Evolutionary conservation across 1,139 yeast species (phyloP).

Genomic region (Candida sanyaensis): DNA sequence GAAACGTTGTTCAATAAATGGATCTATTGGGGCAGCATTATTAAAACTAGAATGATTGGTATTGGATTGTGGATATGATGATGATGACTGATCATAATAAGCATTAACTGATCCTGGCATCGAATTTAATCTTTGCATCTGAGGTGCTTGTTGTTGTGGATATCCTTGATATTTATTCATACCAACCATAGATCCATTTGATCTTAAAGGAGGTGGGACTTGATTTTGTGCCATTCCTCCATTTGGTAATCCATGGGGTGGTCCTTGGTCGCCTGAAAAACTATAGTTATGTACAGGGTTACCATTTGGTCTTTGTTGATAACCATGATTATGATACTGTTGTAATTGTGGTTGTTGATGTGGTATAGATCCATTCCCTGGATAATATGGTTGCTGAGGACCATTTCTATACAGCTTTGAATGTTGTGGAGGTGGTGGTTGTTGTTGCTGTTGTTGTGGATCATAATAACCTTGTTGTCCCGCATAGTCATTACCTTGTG

Average conservation of each 20-base stretch:
- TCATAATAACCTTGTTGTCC: background rate
- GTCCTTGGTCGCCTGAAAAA: slow-evolving; percentile 26
- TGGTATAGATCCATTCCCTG: slow-evolving; percentile 1
- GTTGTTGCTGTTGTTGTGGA: slow-evolving; percentile 16
- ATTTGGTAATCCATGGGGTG: slow-evolving; percentile 41
- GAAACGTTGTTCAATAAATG: slow-evolving; percentile 27
- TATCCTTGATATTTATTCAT: slow-evolving; percentile 13
- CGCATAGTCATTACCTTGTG: background rate
- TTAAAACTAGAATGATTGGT: slow-evolving; percentile 12
- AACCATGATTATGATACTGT: slow-evolving; percentile 1
- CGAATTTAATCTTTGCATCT: slow-evolving; percentile 13
- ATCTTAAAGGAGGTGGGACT: slow-evolving; percentile 27
- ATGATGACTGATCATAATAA: slow-evolving; percentile 5
- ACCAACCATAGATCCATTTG: slow-evolving; percentile 14
- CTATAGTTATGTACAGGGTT: slow-evolving; percentile 1
- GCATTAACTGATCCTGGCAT: slow-evolving; percentile 6
- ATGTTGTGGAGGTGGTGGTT: slow-evolving; percentile 1
- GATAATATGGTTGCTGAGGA: slow-evolving; percentile 5
- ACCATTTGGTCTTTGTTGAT: slow-evolving; percentile 3
- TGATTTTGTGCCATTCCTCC: slow-evolving; percentile 32
- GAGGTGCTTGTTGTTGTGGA: slow-evolving; percentile 7
- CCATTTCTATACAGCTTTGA: slow-evolving; percentile 5
- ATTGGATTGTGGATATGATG: slow-evolving; percentile 8
- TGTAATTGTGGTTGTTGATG: slow-evolving; percentile 1
- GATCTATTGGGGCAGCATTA: slow-evolving; percentile 27